Percentiles rank a stretch among this genome's conserved stretches.
Evolutionary conservation across 2,329 filamentous ascomycete genomes (phyloP).

Genomic region (Ciborinia camelliae): DNA sequence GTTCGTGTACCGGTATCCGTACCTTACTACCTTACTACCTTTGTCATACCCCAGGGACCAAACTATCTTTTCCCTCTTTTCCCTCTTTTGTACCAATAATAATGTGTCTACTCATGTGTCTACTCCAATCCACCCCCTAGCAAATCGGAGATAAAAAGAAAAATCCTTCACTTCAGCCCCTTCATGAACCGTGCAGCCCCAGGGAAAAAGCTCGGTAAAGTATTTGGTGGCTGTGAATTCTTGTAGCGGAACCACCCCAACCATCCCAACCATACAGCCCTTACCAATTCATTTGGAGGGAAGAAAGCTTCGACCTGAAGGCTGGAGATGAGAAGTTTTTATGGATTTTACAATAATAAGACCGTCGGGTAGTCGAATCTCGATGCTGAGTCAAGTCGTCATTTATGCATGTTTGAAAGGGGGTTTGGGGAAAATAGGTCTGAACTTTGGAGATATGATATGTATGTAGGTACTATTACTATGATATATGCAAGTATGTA

Average conservation of each 20-base stretch:
- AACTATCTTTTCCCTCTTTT: not conserved
- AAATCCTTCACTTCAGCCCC: constrained; percentile 6
- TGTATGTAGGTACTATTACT: no score
- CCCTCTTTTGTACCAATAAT: no score
- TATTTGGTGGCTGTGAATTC: not conserved
- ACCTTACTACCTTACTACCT: no score
- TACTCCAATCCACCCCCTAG: not conserved
- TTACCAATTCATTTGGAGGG: not conserved
- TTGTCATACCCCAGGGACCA: not conserved
- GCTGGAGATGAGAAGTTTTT: constrained; percentile 5
- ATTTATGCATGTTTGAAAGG: constrained; percentile 11
- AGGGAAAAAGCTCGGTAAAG: constrained; percentile 13
- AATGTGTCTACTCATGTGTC: no score
- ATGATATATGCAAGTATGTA: no score
- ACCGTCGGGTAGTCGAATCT: no score
- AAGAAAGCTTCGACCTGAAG: constrained; percentile 4
- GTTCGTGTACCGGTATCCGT: not conserved
- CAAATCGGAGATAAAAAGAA: constrained; percentile 7
- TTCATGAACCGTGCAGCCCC: constrained; percentile 15
- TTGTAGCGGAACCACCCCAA: not conserved
- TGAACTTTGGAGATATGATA: not conserved
- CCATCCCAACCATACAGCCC: constrained; percentile 5
- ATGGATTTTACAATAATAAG: constrained; percentile 6
- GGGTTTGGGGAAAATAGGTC: not conserved
- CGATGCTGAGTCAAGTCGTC: constrained; percentile 10